Evolutionary conservation across 2,329 filamentous ascomycete genomes (phyloP).

Genomic region (Aspergillus neotritici): DNA sequence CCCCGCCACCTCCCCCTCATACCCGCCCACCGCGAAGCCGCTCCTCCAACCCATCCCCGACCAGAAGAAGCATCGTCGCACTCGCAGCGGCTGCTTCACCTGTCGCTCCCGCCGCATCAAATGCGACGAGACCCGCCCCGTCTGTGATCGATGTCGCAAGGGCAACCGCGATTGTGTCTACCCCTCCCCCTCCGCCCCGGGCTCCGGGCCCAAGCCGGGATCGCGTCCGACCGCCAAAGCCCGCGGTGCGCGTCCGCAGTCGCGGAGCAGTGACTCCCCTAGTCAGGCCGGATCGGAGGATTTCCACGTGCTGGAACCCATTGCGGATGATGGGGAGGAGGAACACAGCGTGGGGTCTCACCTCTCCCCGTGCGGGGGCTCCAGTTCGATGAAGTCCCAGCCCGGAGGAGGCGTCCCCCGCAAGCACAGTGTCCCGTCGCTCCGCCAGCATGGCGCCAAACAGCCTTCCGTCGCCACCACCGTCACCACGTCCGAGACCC

Average conservation of each 20-base stretch:
- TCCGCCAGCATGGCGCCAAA: slow-evolving; percentile 23
- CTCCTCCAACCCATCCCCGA: slow-evolving; percentile 44
- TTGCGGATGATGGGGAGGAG: slow-evolving; percentile 42
- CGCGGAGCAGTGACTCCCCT: slow-evolving; percentile 47
- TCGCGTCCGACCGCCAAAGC: slow-evolving; percentile 41
- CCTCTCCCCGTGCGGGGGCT: slow-evolving; percentile 17
- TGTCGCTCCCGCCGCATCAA: slow-evolving; percentile 85
- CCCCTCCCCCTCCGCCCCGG: slow-evolving; percentile 52
- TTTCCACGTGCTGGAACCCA: slow-evolving; percentile 34
- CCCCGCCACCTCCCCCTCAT: slow-evolving; percentile 9
- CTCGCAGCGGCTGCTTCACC: slow-evolving; percentile 88
- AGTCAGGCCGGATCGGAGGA: slow-evolving; percentile 43
- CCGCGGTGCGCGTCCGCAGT: slow-evolving; percentile 33
- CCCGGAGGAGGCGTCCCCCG: slow-evolving; percentile 15
- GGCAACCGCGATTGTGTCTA: slow-evolving; percentile 87
- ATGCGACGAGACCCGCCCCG: slow-evolving; percentile 85
- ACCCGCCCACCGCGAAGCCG: slow-evolving; percentile 25
- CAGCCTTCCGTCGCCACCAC: slow-evolving; percentile 7
- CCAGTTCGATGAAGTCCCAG: slow-evolving; percentile 16
- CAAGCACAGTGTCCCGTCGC: slow-evolving; percentile 28
- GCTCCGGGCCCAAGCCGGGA: slow-evolving; percentile 39
- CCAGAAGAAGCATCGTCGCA: slow-evolving; percentile 86
- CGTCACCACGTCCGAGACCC: slow-evolving; percentile 23
- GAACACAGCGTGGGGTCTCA: slow-evolving; percentile 19
- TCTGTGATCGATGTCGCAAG: slow-evolving; percentile 88